Conservation (phyloP, 495 filamentous ascomycete genomes). For the Apiosordaria backusii region DNA sequence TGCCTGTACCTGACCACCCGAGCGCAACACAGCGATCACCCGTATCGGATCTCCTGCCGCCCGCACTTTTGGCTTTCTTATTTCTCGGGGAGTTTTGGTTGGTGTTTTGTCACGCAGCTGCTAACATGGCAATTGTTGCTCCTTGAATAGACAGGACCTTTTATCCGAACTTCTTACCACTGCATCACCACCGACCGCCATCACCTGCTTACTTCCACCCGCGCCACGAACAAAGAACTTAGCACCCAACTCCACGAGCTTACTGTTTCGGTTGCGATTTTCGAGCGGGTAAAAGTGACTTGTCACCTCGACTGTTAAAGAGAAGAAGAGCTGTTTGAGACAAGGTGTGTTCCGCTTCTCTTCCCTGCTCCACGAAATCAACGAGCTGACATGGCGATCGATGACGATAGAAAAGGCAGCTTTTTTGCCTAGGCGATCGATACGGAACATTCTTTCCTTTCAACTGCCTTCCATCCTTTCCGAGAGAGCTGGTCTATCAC, state of each 20-base stretch:
- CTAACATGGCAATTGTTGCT: conserved; percentile 15
- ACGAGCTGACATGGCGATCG: background rate
- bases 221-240: conserved; percentile 18
- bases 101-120: background rate
- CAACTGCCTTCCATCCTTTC: background rate
- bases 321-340: background rate
- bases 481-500: background rate
- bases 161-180: background rate
- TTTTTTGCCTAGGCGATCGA: background rate
- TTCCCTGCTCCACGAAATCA: background rate
- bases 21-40: conserved; percentile 3
- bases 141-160: conserved; percentile 10
- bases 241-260: background rate
- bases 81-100: conserved; percentile 1
- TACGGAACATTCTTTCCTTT: background rate
- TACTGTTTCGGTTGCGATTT: background rate
- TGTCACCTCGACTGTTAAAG: background rate
- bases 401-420: background rate
- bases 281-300: conserved; percentile 3
- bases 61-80: conserved; percentile 1
- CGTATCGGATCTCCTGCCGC: conserved; percentile 3
- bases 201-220: background rate
- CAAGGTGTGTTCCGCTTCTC: background rate
- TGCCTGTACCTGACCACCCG: background rate
- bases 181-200: background rate